Evolutionary conservation across 2,329 filamentous ascomycete species (phyloP).

Genomic region (Nemania abortiva): DNA sequence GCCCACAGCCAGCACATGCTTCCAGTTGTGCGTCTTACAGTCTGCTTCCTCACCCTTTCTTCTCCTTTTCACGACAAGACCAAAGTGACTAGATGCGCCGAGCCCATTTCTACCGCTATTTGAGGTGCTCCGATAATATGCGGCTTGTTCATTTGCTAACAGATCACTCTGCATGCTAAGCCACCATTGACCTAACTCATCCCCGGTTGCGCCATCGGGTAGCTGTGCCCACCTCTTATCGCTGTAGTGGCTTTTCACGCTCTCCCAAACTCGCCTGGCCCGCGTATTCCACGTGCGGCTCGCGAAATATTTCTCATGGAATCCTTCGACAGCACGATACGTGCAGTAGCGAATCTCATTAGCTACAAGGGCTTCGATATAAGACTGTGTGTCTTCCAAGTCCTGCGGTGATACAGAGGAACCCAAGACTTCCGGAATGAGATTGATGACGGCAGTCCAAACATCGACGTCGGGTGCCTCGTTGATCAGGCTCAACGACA

Average conservation of each 20-base stretch:
- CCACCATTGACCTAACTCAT: neutral
- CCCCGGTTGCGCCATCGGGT: neutral
- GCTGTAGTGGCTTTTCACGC: neutral
- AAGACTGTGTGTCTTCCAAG: neutral
- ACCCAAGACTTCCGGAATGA: neutral
- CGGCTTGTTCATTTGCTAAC: neutral
- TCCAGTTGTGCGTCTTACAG: constrained; percentile 2
- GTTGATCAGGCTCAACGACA: neutral
- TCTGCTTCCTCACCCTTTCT: neutral
- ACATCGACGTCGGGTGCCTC: constrained; percentile 5
- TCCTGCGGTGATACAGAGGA: neutral
- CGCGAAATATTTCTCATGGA: constrained; percentile 12
- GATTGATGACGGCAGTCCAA: constrained; percentile 6
- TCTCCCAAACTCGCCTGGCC: constrained; percentile 7
- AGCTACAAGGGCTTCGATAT: neutral
- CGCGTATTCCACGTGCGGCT: neutral
- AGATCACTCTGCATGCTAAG: neutral
- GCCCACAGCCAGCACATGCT: neutral
- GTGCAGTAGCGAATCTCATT: constrained; percentile 10
- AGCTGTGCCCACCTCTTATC: neutral
- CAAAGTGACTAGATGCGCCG: neutral
- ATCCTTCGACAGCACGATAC: constrained; percentile 8
- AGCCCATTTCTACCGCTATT: neutral
- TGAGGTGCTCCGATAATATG: neutral
- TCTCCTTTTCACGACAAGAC: neutral